phyloP scores from a whole-genome alignment of 805 yeast species.

The Starmerella etchellsii region DNA sequence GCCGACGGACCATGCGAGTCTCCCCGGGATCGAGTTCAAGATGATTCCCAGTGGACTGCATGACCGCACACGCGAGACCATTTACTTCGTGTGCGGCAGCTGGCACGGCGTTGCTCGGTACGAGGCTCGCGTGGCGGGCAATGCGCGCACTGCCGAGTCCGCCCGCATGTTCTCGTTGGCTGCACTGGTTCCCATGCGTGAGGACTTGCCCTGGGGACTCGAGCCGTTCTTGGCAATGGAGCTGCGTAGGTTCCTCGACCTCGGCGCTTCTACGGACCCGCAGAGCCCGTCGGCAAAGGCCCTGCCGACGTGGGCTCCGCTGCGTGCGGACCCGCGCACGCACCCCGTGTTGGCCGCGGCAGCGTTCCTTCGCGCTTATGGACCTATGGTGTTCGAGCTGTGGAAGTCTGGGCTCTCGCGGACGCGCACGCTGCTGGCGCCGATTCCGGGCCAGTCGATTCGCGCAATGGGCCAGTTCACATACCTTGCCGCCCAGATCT shows the following conservation, averaged over 20 bases:
- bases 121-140: constrained; percentile 8
- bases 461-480: constrained; percentile 32
- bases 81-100: constrained; percentile 34
- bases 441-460: constrained; percentile 7
- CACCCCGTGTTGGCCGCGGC: constrained; percentile 31
- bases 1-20: constrained; percentile 16
- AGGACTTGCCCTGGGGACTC: constrained; percentile 16
- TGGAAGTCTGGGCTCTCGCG: constrained; percentile 54
- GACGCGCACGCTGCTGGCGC: constrained; percentile 37
- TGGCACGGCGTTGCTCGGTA: constrained; percentile 19
- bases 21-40: constrained; percentile 45
- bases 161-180: constrained; percentile 19
- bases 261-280: not conserved
- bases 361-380: constrained; percentile 37
- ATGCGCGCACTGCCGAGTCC: constrained; percentile 8
- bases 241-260: constrained; percentile 15
- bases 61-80: constrained; percentile 37
- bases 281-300: not conserved
- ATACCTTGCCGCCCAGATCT: constrained; percentile 47
- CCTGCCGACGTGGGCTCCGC: constrained; percentile 2
- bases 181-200: constrained; percentile 13
- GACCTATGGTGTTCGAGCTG: constrained; percentile 51
- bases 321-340: constrained; percentile 15
- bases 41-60: constrained; percentile 63
- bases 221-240: constrained; percentile 15